Conservation (phyloP, 2,329 filamentous ascomycete genomes). For the Sphaerulina musiva region DNA sequence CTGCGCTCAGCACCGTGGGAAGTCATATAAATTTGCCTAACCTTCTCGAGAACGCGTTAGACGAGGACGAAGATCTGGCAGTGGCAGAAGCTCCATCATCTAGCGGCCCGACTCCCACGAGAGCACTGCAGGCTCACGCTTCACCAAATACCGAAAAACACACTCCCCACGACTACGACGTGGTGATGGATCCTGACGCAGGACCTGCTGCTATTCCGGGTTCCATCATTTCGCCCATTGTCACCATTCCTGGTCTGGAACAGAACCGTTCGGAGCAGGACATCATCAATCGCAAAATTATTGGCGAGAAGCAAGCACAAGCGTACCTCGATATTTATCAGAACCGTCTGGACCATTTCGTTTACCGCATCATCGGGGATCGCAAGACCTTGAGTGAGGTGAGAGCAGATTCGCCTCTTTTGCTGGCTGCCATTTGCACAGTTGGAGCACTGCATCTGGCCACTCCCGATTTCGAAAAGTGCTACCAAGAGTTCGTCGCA, state of each 20-base stretch:
- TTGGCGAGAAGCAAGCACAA: conserved; percentile 27
- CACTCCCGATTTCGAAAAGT: conserved; percentile 26
- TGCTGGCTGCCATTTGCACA: conserved; percentile 34
- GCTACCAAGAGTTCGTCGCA: conserved; percentile 30
- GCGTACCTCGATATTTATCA: conserved; percentile 31
- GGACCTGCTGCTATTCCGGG: conserved; percentile 35
- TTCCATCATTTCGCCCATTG: conserved; percentile 27
- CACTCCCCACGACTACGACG: conserved; percentile 31
- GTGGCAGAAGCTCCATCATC: conserved; percentile 12
- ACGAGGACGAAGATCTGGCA: conserved; percentile 20
- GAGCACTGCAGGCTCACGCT: conserved; percentile 3
- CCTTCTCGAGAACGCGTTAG: conserved; percentile 22
- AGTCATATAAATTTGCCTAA: conserved; percentile 21
- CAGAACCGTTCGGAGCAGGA: conserved; percentile 26
- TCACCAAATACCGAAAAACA: conserved; percentile 24
- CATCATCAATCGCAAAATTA: conserved; percentile 26
- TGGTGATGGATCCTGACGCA: conserved; percentile 36
- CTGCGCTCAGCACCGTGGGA: conserved; percentile 29
- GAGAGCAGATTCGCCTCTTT: conserved; percentile 29
- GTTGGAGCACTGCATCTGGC: conserved; percentile 31
- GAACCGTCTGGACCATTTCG: conserved; percentile 31
- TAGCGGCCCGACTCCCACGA: conserved; percentile 12
- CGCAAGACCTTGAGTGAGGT: conserved; percentile 26
- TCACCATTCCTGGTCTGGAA: conserved; percentile 22
- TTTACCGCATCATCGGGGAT: conserved; percentile 32